These are phyloP conservation scores for Ceratocystis huliohia DNA, from an alignment of 2,329 filamentous ascomycete genomes.

Conservation along the genomic window DNA sequence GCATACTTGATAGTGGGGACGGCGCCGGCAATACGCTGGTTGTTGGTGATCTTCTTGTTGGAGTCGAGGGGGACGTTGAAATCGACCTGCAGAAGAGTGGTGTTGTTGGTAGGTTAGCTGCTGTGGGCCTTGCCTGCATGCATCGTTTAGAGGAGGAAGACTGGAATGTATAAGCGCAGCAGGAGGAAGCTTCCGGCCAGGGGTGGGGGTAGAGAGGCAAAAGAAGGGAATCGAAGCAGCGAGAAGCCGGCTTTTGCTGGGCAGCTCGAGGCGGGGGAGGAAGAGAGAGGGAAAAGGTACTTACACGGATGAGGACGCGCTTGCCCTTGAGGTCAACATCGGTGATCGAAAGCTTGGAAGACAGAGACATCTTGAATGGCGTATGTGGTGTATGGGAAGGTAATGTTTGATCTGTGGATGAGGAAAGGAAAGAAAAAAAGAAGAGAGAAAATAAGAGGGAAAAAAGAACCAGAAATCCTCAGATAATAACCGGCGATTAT, in stretches of 20 bases:
- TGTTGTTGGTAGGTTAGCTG: not conserved
- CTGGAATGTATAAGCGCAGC: constrained; percentile 3
- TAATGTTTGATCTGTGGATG: constrained; percentile 22
- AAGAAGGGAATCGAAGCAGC: not conserved
- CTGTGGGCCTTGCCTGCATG: not conserved
- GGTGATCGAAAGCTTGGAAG: constrained; percentile 93
- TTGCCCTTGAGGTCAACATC: constrained; percentile 97
- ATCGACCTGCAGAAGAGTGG: constrained; percentile 56
- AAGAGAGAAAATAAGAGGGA: not conserved
- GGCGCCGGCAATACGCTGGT: constrained; percentile 93
- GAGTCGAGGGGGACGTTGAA: constrained; percentile 97
- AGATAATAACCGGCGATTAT: not conserved
- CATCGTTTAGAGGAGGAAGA: not conserved
- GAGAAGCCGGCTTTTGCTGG: constrained; percentile 8
- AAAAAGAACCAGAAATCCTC: not conserved
- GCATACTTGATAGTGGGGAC: constrained; percentile 92
- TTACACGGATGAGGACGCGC: constrained; percentile 90
- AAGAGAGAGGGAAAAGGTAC: constrained; percentile 28
- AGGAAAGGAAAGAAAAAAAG: constrained; percentile 22
- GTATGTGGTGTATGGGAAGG: constrained; percentile 22
- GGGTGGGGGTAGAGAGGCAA: not conserved
- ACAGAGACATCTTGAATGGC: constrained; percentile 71
- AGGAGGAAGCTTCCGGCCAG: not conserved
- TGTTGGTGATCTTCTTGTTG: constrained; percentile 92
- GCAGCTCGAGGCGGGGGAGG: not conserved